These are phyloP conservation scores for Penicillium crustosum DNA, from an alignment of 2,329 filamentous ascomycete species.

Conservation along the genomic window DNA sequence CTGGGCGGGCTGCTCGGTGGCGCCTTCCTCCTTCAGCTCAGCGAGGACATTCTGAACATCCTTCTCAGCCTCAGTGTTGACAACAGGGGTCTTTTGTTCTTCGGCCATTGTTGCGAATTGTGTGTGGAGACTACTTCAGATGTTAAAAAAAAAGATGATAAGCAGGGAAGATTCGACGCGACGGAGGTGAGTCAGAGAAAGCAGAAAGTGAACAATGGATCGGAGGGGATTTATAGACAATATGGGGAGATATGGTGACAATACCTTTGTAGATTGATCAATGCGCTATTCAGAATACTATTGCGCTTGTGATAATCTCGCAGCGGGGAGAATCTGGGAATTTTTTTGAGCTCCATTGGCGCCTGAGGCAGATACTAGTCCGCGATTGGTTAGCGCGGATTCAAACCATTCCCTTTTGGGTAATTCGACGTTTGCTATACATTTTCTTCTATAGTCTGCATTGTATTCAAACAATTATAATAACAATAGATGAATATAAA, in stretches of 20 bases:
- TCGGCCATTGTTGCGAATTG: constrained; percentile 34
- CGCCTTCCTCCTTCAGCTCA: constrained; percentile 41
- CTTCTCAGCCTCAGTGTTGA: constrained; percentile 46
- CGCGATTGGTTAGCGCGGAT: not conserved
- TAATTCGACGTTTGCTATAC: not conserved
- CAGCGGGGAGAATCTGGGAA: constrained; percentile 21
- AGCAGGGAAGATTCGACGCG: constrained; percentile 3
- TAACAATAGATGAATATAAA: not conserved
- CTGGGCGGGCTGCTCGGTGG: constrained; percentile 23
- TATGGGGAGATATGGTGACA: not conserved
- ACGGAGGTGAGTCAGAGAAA: not conserved
- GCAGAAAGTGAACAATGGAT: not conserved
- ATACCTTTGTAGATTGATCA: constrained; percentile 4
- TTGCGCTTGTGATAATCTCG: constrained; percentile 9
- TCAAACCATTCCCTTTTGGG: not conserved
- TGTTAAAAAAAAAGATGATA: constrained; percentile 6
- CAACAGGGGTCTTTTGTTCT: constrained; percentile 37
- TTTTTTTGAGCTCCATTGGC: constrained; percentile 23
- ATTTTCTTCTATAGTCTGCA: not conserved
- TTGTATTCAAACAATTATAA: not conserved
- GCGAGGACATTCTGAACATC: constrained; percentile 49
- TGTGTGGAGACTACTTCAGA: constrained; percentile 8
- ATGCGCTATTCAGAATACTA: constrained; percentile 6
- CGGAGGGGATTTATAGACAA: not conserved
- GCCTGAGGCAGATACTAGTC: constrained; percentile 22